Percentiles rank a stretch among this genome's conserved stretches.
phyloP scores from a whole-genome alignment of 768 basidiomycete genomes.

The Lactarius indigo region DNA sequence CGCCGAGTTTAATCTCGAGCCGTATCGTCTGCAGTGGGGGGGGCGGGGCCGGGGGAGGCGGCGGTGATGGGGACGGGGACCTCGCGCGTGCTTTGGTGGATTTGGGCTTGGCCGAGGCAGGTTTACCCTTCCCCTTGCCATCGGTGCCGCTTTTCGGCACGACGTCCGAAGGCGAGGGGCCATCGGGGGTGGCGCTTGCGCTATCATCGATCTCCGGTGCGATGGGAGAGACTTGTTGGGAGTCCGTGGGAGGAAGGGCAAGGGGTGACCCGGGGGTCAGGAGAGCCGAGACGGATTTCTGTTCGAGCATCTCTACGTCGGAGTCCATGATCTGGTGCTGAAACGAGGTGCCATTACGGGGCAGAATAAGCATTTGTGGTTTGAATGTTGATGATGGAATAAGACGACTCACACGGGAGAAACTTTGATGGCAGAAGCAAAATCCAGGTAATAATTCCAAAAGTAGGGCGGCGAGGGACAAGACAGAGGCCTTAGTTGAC shows the following conservation, averaged over 20 bases:
- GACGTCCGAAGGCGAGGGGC: conserved; percentile 25
- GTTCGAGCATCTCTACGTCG: conserved; percentile 20
- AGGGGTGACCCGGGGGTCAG: conserved; percentile 7
- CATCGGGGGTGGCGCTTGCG: conserved; percentile 24
- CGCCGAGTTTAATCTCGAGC: conserved; percentile 65
- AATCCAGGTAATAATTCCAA: background rate
- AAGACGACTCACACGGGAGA: background rate
- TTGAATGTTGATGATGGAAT: background rate
- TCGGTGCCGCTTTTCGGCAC: conserved; percentile 24
- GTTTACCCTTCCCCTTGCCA: conserved; percentile 25
- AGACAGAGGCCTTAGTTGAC: background rate
- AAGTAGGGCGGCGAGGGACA: background rate
- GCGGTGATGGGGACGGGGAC: conserved; percentile 58
- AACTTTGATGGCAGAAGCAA: background rate
- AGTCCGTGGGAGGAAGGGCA: conserved; percentile 16
- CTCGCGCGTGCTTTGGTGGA: conserved; percentile 44
- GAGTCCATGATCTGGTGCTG: conserved; percentile 10
- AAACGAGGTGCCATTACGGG: background rate
- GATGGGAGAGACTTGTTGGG: conserved; percentile 11
- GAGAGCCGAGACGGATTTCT: conserved; percentile 10
- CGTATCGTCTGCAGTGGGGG: conserved; percentile 61
- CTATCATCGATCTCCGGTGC: conserved; percentile 12
- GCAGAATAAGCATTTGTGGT: background rate
- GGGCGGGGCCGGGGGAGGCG: conserved; percentile 42
- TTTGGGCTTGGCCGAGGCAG: conserved; percentile 43